These are phyloP conservation scores for Beta vulgaris DNA, from an alignment of 148 eudicot genomes.

Conservation along the genomic window DNA sequence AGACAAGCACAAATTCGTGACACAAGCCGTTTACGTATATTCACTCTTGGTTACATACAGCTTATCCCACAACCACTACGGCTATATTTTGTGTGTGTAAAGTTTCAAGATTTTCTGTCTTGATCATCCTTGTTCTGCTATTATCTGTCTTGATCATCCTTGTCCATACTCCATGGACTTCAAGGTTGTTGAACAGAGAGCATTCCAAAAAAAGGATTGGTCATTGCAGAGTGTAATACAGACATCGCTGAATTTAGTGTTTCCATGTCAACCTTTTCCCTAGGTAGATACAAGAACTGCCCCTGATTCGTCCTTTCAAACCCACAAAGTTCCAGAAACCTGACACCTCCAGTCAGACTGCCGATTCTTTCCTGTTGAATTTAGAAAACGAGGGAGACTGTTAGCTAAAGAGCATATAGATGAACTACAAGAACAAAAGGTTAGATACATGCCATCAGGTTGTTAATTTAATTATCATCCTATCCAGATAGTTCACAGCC, in stretches of 20 bases:
- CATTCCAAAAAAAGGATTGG: constrained; percentile 79
- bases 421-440: not conserved
- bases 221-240: constrained; percentile 50
- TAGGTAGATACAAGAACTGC: constrained; percentile 53
- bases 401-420: not conserved
- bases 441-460: not conserved
- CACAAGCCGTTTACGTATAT: not conserved
- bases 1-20: not conserved
- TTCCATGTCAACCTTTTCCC: constrained; percentile 52
- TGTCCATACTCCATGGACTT: not conserved
- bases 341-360: constrained; percentile 46
- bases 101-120: not conserved
- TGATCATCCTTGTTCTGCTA: too few relatives aligned
- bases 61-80: not conserved
- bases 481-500: not conserved
- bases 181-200: constrained; percentile 40
- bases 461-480: not conserved
- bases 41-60: not conserved
- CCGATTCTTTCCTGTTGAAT: constrained; percentile 65
- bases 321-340: constrained; percentile 85
- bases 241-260: constrained; percentile 46
- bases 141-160: constrained; percentile 5
- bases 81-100: not conserved
- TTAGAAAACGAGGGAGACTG: not conserved
- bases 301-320: constrained; percentile 54